Conservation (phyloP, 2,329 filamentous ascomycete genomes). For the Fusarium sp. region DNA sequence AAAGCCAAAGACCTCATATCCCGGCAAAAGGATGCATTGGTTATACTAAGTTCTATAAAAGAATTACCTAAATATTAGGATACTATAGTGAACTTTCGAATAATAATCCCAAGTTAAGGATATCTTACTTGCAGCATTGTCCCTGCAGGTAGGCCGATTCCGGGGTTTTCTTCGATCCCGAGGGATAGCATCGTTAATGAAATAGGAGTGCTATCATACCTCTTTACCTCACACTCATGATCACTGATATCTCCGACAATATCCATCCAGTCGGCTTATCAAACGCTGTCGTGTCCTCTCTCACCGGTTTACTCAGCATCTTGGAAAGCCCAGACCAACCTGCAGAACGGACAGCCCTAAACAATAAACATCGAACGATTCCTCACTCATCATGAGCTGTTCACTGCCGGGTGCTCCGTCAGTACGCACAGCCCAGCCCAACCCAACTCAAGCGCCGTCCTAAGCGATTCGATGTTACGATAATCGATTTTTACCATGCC, state of each 20-base stretch:
- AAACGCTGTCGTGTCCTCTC: not conserved
- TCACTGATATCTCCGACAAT: not conserved
- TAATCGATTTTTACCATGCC: slow-evolving; percentile 16
- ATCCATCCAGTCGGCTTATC: not conserved
- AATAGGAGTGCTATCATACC: not conserved
- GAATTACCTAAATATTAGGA: too few relatives aligned
- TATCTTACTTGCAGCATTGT: too few relatives aligned
- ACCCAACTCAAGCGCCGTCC: slow-evolving; percentile 6
- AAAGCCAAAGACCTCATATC: too few relatives aligned
- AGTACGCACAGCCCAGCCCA: slow-evolving; percentile 23
- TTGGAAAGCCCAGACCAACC: not conserved
- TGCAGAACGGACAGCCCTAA: slow-evolving; percentile 17
- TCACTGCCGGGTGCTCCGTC: slow-evolving; percentile 30
- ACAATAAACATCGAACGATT: slow-evolving; percentile 33
- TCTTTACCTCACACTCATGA: not conserved
- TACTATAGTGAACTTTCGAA: too few relatives aligned
- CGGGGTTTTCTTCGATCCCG: too few relatives aligned
- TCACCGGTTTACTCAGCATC: slow-evolving; percentile 10
- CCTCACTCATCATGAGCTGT: slow-evolving; percentile 31
- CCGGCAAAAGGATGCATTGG: too few relatives aligned
- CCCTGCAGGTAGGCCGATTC: too few relatives aligned
- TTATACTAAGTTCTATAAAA: too few relatives aligned
- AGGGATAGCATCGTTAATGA: not conserved
- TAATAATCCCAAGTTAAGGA: too few relatives aligned
- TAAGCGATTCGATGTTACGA: slow-evolving; percentile 24